Base-by-base conservation (phyloP, 2,329 filamentous ascomycete species). In the Parafenestella ontariensis region DNA sequence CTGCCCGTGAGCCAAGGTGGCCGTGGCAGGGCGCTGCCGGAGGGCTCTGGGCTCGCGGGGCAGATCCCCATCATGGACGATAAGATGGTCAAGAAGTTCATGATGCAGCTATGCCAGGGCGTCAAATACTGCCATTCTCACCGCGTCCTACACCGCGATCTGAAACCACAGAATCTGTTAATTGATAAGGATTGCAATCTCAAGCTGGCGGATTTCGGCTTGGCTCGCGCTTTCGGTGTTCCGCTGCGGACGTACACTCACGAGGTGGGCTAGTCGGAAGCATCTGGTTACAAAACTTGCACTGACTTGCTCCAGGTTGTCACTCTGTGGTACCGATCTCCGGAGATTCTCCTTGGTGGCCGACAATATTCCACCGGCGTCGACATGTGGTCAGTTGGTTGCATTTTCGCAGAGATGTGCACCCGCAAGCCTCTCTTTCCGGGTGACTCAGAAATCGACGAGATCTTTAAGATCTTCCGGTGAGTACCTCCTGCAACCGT, bases 351-450 rank as follows among this genome's bases (percentile, higher is more conserved):
- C 18, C 86, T 96, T 1, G 92, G 92, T 72, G 92, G 92, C 52
- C 88, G 92, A 47, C 92, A 96, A 76, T 96, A 96, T 79, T 95
- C 91, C 13, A 96, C 92, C 13, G 92, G 92, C 52, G 92, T 96
- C 37, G 92, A 96, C 72, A 96, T 96, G 90, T 96, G 92, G 92
- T 95, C 91, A 28, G 88, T 93, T 45, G 92, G 92, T 58, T 95
- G 92, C 76, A 96, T 96, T 77, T 96, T 96, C 76, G 92, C 93
- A 9, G 92, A 96, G 78, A 96, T 96, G 93, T 96, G 91, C 78
- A 96, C 92, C 1, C 87, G 91, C 69, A 96, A 96, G 79, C 92
- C 92, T 5, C 82, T 96, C 39, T 96, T 96, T 81, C 92, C 92
- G 11, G 92, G 92, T 54, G 92, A 96, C 74, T 95, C 91, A 5